Percentiles rank a stretch among this genome's conserved stretches.
phyloP scores from a whole-genome alignment of 2,329 filamentous ascomycete genomes.

The Colletotrichum sidae region DNA sequence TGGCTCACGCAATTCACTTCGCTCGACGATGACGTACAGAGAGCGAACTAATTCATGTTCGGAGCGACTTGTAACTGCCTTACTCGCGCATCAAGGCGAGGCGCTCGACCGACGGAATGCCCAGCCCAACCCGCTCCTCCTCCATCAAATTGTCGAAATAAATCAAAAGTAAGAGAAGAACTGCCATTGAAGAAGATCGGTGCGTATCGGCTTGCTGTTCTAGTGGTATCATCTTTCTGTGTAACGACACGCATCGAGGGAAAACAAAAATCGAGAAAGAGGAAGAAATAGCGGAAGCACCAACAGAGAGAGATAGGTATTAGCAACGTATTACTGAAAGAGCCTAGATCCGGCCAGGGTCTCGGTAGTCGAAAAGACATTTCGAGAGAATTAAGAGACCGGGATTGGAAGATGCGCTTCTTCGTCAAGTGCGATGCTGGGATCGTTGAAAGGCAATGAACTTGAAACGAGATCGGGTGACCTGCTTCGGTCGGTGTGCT shows the following conservation, averaged over 20 bases:
- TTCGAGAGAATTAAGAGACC: conserved; percentile 23
- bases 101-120: too few relatives aligned
- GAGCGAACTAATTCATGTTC: too few relatives aligned
- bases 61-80: too few relatives aligned
- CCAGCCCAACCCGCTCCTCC: background rate
- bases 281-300: conserved; percentile 6
- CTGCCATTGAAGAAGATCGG: conserved; percentile 25
- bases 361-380: conserved; percentile 10
- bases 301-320: conserved; percentile 17
- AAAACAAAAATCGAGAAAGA: conserved; percentile 5
- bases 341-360: conserved; percentile 24
- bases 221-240: conserved; percentile 40
- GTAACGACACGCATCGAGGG: conserved; percentile 36
- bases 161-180: background rate
- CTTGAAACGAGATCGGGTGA: background rate
- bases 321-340: conserved; percentile 22
- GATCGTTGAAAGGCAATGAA: conserved; percentile 13
- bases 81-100: too few relatives aligned
- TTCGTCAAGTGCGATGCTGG: conserved; percentile 2
- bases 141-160: background rate
- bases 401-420: conserved; percentile 13
- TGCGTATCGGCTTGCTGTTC: conserved; percentile 37
- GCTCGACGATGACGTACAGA: too few relatives aligned
- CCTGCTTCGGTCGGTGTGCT: background rate
- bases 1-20: too few relatives aligned